phyloP scores from a whole-genome alignment of 306 rosid species.

The Myrica gale region DNA sequence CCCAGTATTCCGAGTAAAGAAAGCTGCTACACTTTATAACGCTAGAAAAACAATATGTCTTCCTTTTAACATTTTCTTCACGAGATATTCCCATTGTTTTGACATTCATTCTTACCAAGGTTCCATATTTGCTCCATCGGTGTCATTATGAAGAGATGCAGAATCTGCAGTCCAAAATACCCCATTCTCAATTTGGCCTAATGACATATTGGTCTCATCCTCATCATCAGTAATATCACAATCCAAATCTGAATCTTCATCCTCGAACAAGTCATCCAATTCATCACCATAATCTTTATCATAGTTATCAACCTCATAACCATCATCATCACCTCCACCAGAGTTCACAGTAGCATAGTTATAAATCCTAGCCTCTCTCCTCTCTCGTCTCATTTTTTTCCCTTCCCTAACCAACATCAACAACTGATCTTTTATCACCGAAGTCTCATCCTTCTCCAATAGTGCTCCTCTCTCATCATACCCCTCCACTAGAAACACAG shows the following conservation, averaged over 20 bases:
- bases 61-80: not conserved
- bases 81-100: not conserved
- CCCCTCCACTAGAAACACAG: constrained; percentile 77
- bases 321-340: constrained; percentile 23
- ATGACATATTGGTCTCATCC: constrained; percentile 21
- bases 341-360: constrained; percentile 29
- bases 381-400: constrained; percentile 62
- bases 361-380: constrained; percentile 40
- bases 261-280: constrained; percentile 63
- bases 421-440: constrained; percentile 54
- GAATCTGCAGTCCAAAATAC: constrained; percentile 58
- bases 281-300: constrained; percentile 63
- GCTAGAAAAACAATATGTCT: not conserved
- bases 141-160: constrained; percentile 31
- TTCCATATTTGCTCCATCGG: constrained; percentile 38
- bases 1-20: not conserved
- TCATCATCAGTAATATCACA: constrained; percentile 24
- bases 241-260: constrained; percentile 49
- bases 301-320: constrained; percentile 27
- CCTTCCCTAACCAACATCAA: constrained; percentile 68
- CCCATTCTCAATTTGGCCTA: constrained; percentile 28
- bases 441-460: constrained; percentile 59
- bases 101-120: constrained; percentile 64
- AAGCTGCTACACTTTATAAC: not conserved
- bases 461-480: constrained; percentile 75